Evolutionary conservation across 176 grass and related monocot genomes (phyloP).

Genomic region (barley (Hordeum vulgare)): MorexV3_pseudomolecules_assembly NC_058520.1:2099430-2099929

Average conservation of each 20-base stretch:
- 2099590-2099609: constrained; percentile 27
- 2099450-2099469: constrained; percentile 15
- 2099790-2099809: not conserved
- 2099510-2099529: not conserved
- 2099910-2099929: constrained; percentile 1
- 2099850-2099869: constrained; percentile 15
- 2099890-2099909: constrained; percentile 28
- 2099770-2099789: constrained; percentile 24
- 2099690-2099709: constrained; percentile 16
- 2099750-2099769: constrained; percentile 21
- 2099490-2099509: not conserved
- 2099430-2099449: not conserved
- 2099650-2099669: constrained; percentile 19
- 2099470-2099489: not conserved
- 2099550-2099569: not conserved
- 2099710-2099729: constrained; percentile 33
- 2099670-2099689: constrained; percentile 4
- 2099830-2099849: constrained; percentile 13
- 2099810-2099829: constrained; percentile 25
- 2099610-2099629: constrained; percentile 26
- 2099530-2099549: not conserved
- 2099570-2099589: constrained; percentile 15
- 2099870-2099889: constrained; percentile 11
- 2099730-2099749: constrained; percentile 9
- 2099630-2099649: constrained; percentile 31